Conservation (phyloP, 2,329 filamentous ascomycete species). For the Trichoderma atrobrunneum region DNA sequence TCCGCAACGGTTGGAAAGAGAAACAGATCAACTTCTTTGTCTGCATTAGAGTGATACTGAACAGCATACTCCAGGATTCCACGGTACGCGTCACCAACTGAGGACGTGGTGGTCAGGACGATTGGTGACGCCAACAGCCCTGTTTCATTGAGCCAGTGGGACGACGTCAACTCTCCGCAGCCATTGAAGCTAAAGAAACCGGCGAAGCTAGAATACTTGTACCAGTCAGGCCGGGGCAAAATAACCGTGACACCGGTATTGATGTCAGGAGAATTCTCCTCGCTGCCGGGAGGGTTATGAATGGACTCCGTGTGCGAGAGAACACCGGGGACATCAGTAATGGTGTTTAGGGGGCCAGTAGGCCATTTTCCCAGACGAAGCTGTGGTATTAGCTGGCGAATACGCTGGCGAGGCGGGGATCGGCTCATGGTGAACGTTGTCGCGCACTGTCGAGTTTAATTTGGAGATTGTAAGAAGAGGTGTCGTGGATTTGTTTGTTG, state of each 20-base stretch:
- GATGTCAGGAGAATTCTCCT: constrained; percentile 44
- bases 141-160: constrained; percentile 61
- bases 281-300: constrained; percentile 35
- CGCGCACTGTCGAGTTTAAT: background rate
- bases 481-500: too few relatives aligned
- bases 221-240: constrained; percentile 45
- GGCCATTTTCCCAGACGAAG: constrained; percentile 44
- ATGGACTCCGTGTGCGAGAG: constrained; percentile 45
- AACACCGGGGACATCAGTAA: constrained; percentile 51
- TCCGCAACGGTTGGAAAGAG: constrained; percentile 58
- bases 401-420: constrained; percentile 28
- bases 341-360: constrained; percentile 46
- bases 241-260: constrained; percentile 53
- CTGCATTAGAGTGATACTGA: constrained; percentile 41
- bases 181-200: constrained; percentile 63
- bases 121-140: constrained; percentile 59
- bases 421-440: background rate
- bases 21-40: constrained; percentile 50
- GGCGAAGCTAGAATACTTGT: constrained; percentile 44
- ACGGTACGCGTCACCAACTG: constrained; percentile 56
- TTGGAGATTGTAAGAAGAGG: background rate
- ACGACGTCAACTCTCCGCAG: constrained; percentile 60
- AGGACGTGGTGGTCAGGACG: constrained; percentile 57
- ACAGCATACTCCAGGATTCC: constrained; percentile 57
- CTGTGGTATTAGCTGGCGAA: constrained; percentile 45